These are phyloP conservation scores for Colletotrichum truncatum DNA, from an alignment of 2,329 filamentous ascomycete genomes.

Conservation along the genomic window DNA sequence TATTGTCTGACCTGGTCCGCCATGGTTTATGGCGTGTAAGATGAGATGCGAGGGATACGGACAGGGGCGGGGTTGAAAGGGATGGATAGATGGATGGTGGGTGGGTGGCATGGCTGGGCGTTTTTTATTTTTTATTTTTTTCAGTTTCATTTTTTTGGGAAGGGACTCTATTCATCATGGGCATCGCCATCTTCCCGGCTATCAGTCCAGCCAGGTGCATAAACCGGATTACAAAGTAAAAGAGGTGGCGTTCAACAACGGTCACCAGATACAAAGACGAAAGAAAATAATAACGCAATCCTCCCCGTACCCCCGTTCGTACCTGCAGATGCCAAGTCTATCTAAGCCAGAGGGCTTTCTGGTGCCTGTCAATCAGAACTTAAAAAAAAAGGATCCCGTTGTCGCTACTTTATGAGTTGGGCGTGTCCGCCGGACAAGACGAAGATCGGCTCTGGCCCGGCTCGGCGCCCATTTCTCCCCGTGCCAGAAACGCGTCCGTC, in stretches of 20 bases:
- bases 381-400: too few species aligned
- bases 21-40: background rate
- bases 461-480: conserved; percentile 7
- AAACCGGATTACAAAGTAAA: background rate
- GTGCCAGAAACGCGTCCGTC: background rate
- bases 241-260: conserved; percentile 22
- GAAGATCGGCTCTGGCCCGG: background rate
- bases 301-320: background rate
- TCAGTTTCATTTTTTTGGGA: background rate
- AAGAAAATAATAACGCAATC: background rate
- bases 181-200: conserved; percentile 19
- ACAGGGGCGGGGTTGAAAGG: background rate
- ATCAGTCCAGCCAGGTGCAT: background rate
- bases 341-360: too few species aligned
- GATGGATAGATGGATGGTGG: background rate
- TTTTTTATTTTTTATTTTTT: too few species aligned
- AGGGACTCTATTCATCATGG: conserved; percentile 23
- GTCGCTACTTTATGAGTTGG: too few species aligned
- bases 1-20: too few species aligned
- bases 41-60: background rate
- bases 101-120: conserved; percentile 12
- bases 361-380: background rate
- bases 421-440: too few species aligned
- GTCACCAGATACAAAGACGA: background rate
- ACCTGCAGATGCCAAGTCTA: background rate